phyloP scores from a whole-genome alignment of 176 grass and related monocot species.

The Oryza longistaminata region DNA sequence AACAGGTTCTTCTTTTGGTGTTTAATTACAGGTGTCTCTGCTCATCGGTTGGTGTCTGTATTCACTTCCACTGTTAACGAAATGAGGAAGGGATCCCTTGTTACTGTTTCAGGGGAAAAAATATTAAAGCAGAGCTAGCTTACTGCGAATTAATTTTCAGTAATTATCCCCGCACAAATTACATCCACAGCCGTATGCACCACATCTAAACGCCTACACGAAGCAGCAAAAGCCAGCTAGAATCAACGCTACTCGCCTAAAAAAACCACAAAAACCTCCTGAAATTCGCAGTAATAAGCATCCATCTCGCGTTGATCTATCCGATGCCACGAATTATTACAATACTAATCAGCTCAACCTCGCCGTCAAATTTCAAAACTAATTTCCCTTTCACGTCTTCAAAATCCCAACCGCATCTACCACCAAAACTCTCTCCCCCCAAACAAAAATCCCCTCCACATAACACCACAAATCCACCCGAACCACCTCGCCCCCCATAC shows the following conservation, averaged over 20 bases:
- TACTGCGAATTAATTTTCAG: background rate
- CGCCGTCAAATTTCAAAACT: slow-evolving; percentile 12
- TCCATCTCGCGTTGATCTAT: background rate
- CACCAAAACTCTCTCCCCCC: background rate
- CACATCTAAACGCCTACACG: background rate
- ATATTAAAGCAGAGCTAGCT: background rate
- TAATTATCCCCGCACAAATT: background rate
- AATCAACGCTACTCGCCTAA: background rate
- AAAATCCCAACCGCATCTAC: background rate
- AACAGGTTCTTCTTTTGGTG: background rate
- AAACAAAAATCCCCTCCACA: background rate
- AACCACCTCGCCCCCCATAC: background rate
- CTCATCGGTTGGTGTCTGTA: background rate
- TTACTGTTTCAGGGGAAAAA: background rate
- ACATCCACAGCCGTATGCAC: background rate
- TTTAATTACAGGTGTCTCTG: background rate
- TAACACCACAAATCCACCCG: background rate
- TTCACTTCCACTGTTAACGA: background rate
- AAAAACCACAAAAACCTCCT: background rate
- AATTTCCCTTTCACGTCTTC: background rate
- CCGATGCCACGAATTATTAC: background rate
- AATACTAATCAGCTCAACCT: slow-evolving; percentile 1
- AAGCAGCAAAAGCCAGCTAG: background rate
- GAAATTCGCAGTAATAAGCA: background rate
- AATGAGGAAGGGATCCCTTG: background rate